A percentile compares a stretch with the other conserved stretches of the same genome.
Evolutionary conservation across 1,139 yeast genomes (phyloP).

Genomic region (Candida sp.): DNA sequence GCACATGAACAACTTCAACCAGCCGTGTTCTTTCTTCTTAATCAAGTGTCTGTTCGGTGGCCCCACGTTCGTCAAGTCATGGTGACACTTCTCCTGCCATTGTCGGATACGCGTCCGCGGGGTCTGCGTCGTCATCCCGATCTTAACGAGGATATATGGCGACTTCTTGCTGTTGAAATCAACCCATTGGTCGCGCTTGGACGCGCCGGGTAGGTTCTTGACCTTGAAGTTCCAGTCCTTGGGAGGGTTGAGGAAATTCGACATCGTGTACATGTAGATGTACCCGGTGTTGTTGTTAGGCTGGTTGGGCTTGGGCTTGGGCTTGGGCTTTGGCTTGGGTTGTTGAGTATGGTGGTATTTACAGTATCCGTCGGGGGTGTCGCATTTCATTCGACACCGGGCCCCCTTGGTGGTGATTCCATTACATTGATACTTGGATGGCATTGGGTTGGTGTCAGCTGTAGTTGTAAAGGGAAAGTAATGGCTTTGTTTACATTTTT

Average conservation of each 20-base stretch:
- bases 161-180: constrained; percentile 43
- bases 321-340: too few relatives aligned
- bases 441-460: neutral
- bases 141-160: constrained; percentile 48
- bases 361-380: constrained; percentile 26
- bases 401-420: constrained; percentile 35
- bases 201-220: constrained; percentile 32
- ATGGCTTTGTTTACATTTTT: too few relatives aligned
- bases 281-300: constrained; percentile 33
- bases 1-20: constrained; percentile 8
- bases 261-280: constrained; percentile 58
- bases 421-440: constrained; percentile 24
- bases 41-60: constrained; percentile 13
- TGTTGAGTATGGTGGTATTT: constrained; percentile 21
- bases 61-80: constrained; percentile 25
- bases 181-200: constrained; percentile 30
- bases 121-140: constrained; percentile 58
- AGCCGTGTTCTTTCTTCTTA: constrained; percentile 4
- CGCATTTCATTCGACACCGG: constrained; percentile 28
- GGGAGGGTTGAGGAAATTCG: constrained; percentile 21
- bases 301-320: too few relatives aligned
- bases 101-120: constrained; percentile 50
- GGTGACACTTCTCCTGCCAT: constrained; percentile 61
- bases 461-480: too few relatives aligned
- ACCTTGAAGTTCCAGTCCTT: constrained; percentile 32